Conservation (phyloP, 345 rosid species). For the Rhizophora apiculata region DNA sequence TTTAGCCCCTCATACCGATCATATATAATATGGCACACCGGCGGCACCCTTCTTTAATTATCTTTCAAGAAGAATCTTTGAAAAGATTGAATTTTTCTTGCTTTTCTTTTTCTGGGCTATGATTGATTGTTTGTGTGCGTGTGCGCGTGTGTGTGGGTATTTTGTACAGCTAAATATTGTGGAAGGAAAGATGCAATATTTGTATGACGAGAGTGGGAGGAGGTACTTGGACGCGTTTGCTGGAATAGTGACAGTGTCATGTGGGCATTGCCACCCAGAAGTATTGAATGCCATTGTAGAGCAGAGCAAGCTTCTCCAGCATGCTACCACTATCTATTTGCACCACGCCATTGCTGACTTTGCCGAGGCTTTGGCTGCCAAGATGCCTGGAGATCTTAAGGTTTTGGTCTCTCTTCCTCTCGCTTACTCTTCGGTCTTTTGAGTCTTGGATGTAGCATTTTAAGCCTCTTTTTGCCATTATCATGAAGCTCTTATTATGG, state of each 20-base stretch:
- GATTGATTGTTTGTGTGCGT: not conserved
- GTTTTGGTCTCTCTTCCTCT: conserved; percentile 13
- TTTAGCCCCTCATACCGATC: not conserved
- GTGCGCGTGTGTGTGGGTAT: too few relatives aligned
- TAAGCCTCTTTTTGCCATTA: too few relatives aligned
- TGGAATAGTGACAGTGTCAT: conserved; percentile 85
- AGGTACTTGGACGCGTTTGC: conserved; percentile 87
- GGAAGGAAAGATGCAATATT: conserved; percentile 96
- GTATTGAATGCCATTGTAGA: conserved; percentile 61
- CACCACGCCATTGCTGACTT: conserved; percentile 83
- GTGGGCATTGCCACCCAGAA: conserved; percentile 94
- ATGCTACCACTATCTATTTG: conserved; percentile 81
- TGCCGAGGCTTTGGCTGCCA: conserved; percentile 84
- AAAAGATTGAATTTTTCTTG: not conserved
- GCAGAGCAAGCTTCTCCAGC: conserved; percentile 88
- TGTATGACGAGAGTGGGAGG: conserved; percentile 80
- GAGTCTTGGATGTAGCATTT: not conserved
- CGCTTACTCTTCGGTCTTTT: conserved; percentile 12
- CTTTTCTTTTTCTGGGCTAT: not conserved
- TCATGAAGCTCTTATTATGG: too few relatives aligned
- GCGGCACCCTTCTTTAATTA: not conserved
- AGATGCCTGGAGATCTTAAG: conserved; percentile 92
- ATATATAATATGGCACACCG: too few relatives aligned
- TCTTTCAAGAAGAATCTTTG: not conserved
- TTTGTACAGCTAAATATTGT: conserved; percentile 66